Percentiles rank a stretch among this genome's conserved stretches.
Evolutionary conservation across 2,329 filamentous ascomycete species (phyloP).

Genomic region (Colletotrichum spinosum): DNA sequence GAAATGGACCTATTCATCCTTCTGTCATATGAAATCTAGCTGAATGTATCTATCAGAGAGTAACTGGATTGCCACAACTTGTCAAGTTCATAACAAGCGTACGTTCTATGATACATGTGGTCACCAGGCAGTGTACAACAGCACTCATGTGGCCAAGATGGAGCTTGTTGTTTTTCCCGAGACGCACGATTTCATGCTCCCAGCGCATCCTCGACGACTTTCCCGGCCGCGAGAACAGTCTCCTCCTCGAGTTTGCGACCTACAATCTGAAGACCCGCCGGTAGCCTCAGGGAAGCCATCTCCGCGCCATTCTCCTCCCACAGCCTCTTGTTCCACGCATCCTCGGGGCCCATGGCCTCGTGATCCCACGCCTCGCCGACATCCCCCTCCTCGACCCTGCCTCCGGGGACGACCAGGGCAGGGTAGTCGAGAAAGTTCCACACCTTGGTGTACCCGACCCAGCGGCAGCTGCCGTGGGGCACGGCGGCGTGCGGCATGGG

Average conservation of each 20-base stretch:
- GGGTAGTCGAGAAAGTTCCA: conserved; percentile 54
- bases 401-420: conserved; percentile 45
- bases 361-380: conserved; percentile 47
- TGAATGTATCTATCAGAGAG: too few species aligned
- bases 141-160: too few species aligned
- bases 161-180: too few species aligned
- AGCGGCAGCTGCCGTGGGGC: conserved; percentile 53
- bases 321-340: conserved; percentile 24
- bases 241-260: conserved; percentile 30
- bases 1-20: too few species aligned
- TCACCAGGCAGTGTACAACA: too few species aligned
- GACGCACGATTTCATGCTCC: neutral
- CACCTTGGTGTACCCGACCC: conserved; percentile 59
- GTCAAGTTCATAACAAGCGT: too few species aligned
- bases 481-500: conserved; percentile 71
- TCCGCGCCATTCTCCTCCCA: conserved; percentile 8
- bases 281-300: neutral
- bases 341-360: neutral
- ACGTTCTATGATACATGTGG: too few species aligned
- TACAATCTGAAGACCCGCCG: conserved; percentile 23
- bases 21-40: too few species aligned
- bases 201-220: conserved; percentile 17
- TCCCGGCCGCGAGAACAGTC: conserved; percentile 19
- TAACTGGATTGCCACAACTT: too few species aligned
- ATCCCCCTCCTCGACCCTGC: conserved; percentile 52